phyloP scores from a whole-genome alignment of 2,329 filamentous ascomycete species.

The Ophiostoma himal-ulmi region DNA sequence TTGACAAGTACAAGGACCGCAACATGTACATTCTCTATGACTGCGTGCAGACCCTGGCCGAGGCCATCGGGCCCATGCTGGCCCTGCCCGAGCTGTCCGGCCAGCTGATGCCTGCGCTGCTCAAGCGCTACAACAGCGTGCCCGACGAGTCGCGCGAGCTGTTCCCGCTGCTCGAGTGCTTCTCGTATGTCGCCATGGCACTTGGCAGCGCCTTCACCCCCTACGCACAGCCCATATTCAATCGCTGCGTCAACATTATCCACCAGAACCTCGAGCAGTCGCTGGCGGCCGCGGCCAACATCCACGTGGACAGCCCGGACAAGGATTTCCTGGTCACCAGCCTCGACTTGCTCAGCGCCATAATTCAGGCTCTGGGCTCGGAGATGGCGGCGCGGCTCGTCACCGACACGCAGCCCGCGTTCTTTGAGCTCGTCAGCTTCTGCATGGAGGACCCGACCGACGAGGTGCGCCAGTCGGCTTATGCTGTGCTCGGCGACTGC shows the following conservation, averaged over 20 bases:
- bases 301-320: conserved; percentile 69
- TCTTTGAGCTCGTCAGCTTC: conserved; percentile 84
- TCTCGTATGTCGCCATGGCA: conserved; percentile 88
- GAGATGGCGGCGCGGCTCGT: conserved; percentile 72
- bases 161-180: conserved; percentile 90
- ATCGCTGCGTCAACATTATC: conserved; percentile 83
- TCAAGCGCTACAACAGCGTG: conserved; percentile 80
- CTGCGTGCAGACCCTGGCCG: conserved; percentile 93
- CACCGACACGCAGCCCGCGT: conserved; percentile 65
- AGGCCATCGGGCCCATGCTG: conserved; percentile 77
- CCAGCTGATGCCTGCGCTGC: conserved; percentile 86
- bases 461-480: conserved; percentile 92
- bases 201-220: conserved; percentile 76
- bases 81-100: conserved; percentile 75
- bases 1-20: conserved; percentile 91
- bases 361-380: conserved; percentile 80
- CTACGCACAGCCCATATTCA: conserved; percentile 81
- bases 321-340: conserved; percentile 97
- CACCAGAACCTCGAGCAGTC: conserved; percentile 83
- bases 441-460: conserved; percentile 90
- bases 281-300: conserved; percentile 62
- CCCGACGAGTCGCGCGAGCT: conserved; percentile 85
- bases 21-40: conserved; percentile 99
- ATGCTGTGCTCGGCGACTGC: conserved; percentile 89
- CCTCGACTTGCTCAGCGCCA: conserved; percentile 83